Percentiles rank a stretch among this genome's conserved stretches.
These are phyloP conservation scores for Hemisphaericaspora xylofermentans DNA, from an alignment of 1,139 yeast genomes.

Conservation along the genomic window DNA sequence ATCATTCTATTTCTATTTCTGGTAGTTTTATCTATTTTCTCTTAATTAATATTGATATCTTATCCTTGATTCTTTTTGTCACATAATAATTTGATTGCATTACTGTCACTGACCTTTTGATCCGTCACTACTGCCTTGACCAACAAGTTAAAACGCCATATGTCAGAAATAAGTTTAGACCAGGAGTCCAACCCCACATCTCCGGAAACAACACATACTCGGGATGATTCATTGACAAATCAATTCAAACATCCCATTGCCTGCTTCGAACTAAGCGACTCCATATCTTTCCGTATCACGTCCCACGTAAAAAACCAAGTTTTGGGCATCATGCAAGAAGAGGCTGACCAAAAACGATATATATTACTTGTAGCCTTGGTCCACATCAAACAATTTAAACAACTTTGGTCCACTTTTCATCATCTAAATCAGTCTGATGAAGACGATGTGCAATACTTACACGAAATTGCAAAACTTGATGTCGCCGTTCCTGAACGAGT, in stretches of 20 bases:
- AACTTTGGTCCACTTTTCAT: constrained; percentile 7
- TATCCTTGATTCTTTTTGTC: no score
- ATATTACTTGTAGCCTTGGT: constrained; percentile 5
- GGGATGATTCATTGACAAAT: neutral
- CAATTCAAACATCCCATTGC: constrained; percentile 1
- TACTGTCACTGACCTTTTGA: no score
- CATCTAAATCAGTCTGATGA: neutral
- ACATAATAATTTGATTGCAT: no score
- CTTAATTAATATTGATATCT: no score
- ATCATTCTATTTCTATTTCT: no score
- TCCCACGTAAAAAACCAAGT: constrained; percentile 6
- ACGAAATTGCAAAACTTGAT: constrained; percentile 2
- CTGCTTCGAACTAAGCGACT: constrained; percentile 9
- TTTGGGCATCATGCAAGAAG: neutral
- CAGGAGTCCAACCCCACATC: neutral
- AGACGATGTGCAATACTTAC: constrained; percentile 2
- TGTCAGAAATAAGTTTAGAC: neutral
- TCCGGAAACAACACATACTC: neutral
- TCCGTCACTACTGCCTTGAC: no score
- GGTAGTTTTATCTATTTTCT: no score
- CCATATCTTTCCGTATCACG: constrained; percentile 4
- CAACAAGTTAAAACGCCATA: no score
- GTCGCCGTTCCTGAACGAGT: constrained; percentile 9
- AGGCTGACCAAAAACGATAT: neutral
- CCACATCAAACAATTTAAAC: constrained; percentile 7